Evolutionary conservation across 2,329 filamentous ascomycete species (phyloP), one percentile per base, ranked within the genome.

Genomic region (Fusarium dlaminii): DNA sequence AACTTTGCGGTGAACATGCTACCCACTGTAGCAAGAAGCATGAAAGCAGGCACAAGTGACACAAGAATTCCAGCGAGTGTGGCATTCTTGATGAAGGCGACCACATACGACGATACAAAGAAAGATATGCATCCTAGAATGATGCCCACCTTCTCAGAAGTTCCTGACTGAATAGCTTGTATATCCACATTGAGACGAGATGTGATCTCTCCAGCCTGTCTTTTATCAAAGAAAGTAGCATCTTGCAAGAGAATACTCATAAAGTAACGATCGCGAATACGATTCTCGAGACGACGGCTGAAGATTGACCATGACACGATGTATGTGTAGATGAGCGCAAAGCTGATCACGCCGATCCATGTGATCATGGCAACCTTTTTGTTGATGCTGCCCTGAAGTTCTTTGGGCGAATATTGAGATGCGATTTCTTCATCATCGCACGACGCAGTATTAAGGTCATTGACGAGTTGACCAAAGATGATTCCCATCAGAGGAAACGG

Each of bases 121-220:
- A 92, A 93, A 5, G 90, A 89, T 15, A 89, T 80, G 57, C 87
- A 90, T 30, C 87, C 86, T 9, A 93, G 84, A 72, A 88, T 87
- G 39, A 92, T 88, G 58, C 91, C 91, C 22, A 92, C 91, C 79
- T 94, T 94, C 80, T 93, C 92, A 4, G 89, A 91, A 0, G 91
- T 92, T 20, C 92, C 92, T 0, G 88, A 87, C 76, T 92, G 91
- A 58, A 94, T 89, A 3, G 89, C 87, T 66, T 91, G 88, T 39
- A 93, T 91, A 75, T 93, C 91, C 61, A 86, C 86, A 77, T 90
- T 90, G 48, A 94, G 86, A 24, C 91, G 86, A 14, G 89, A 88
- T 4, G 89, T 87, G 18, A 93, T 87, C 79, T 92, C 89, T 22
- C 90, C 91, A 1, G 90, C 86, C 52, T 89, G 87, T 15, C 91